These are phyloP conservation scores for Trifolium fragiferum DNA, from an alignment of 306 rosid genomes.

Conservation along the genomic window DNA sequence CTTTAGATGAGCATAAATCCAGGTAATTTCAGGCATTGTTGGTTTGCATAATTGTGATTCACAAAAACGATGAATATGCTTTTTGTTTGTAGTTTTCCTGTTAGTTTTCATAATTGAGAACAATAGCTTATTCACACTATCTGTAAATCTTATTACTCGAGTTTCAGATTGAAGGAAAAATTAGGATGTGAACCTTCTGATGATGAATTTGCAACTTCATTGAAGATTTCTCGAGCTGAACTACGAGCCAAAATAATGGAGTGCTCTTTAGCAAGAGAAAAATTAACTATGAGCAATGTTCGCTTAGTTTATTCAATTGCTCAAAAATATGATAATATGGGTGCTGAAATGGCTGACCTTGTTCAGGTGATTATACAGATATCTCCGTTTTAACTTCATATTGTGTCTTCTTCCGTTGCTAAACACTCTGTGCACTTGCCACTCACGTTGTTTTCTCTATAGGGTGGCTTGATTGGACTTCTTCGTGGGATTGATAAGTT, in stretches of 20 bases:
- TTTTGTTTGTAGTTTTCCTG: background rate
- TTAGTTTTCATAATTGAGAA: slow-evolving; percentile 1
- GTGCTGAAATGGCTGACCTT: slow-evolving; percentile 95
- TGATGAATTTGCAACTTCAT: slow-evolving; percentile 77
- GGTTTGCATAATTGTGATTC: no score
- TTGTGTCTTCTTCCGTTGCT: slow-evolving; percentile 13
- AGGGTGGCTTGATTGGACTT: slow-evolving; percentile 98
- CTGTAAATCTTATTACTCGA: slow-evolving; percentile 40
- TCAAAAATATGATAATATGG: slow-evolving; percentile 88
- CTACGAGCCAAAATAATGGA: slow-evolving; percentile 68
- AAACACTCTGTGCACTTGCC: slow-evolving; percentile 1
- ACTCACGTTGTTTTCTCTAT: slow-evolving; percentile 37
- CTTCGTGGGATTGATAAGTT: slow-evolving; percentile 94
- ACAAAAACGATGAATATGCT: no score
- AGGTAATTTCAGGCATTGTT: slow-evolving; percentile 56
- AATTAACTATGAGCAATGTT: slow-evolving; percentile 92
- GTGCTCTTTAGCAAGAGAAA: slow-evolving; percentile 85
- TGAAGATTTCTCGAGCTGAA: slow-evolving; percentile 75
- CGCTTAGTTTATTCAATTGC: slow-evolving; percentile 95
- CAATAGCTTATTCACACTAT: background rate
- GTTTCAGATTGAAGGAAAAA: slow-evolving; percentile 74
- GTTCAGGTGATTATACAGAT: slow-evolving; percentile 68
- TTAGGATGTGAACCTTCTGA: slow-evolving; percentile 92
- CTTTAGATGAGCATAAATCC: slow-evolving; percentile 73
- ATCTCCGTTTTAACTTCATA: slow-evolving; percentile 17